phyloP scores from a whole-genome alignment of 140 eudicot species.

The Erigeron philadelphicus region DNA sequence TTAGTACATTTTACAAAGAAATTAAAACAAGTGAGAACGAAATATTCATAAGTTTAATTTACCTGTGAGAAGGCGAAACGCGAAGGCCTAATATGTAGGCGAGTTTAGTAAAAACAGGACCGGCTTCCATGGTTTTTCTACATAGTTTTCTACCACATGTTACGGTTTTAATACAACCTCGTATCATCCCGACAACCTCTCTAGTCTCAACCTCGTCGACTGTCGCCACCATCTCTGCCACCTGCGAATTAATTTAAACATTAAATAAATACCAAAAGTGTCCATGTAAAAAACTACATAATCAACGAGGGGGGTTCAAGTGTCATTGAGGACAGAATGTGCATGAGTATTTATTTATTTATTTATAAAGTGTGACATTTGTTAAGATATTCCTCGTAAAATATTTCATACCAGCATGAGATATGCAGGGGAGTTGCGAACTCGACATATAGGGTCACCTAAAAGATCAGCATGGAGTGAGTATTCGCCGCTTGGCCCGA shows the following conservation, averaged over 20 bases:
- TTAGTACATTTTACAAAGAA: background rate
- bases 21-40: background rate
- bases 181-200: conserved; percentile 81
- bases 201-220: conserved; percentile 27
- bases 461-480: conserved; percentile 78
- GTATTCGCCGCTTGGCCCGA: conserved; percentile 68
- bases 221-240: conserved; percentile 61
- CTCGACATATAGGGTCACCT: conserved; percentile 90
- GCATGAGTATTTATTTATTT: no score
- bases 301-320: no score
- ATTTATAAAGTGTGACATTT: no score
- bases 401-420: conserved; percentile 65
- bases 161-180: conserved; percentile 95
- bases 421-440: conserved; percentile 83
- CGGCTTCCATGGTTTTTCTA: conserved; percentile 31
- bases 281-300: no score
- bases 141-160: conserved; percentile 63
- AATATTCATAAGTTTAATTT: background rate
- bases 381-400: background rate
- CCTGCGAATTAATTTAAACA: conserved; percentile 32
- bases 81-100: conserved; percentile 94
- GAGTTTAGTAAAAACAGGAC: conserved; percentile 65
- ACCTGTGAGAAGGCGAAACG: conserved; percentile 85
- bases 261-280: background rate
- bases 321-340: no score